Evolutionary conservation across 495 filamentous ascomycete genomes (phyloP), one percentile per base, ranked within the genome.

Genomic region (Podospora comata): DNA sequence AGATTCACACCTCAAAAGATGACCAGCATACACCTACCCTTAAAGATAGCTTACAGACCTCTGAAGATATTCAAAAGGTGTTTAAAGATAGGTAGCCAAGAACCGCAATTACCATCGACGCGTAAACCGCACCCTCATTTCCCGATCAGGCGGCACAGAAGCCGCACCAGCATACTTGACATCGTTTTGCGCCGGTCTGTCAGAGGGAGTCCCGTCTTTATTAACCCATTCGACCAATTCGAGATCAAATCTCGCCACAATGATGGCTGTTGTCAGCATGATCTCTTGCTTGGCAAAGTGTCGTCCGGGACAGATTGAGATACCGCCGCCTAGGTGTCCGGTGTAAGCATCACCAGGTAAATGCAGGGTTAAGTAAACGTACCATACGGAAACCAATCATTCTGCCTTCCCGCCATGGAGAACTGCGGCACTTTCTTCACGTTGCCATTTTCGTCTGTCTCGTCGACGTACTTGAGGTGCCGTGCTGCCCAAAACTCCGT

Each of bases 181-280:
- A 55, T 77, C 69, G 67, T 70, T 54, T 32, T 57, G 7, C 7
- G 74, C 70, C 19, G 66, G 54, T n/a, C 74, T 20, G 18, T 73
- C 66, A n/a, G 72, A 76, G 3, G 20, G 30, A 2, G 67, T 64
- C 2, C 74, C 74, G 28, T 75, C 72, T 4, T 34, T 55, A 0
- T 68, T 70, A 0, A 44, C 58, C 70, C 72, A 76, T 28, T 73
- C 67, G 3, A 74, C 71, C 6, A 84, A 76, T 34, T 83, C 75
- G 60, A 88, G 75, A 48, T 88, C 80, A 79, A 85, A 87, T 67
- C 82, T 74, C 9, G 79, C 73, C 6, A 88, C 65, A 18, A 87
- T 77, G 5, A 80, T 76, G 20, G 84, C 82, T 2, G 79, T 74
- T 13, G 82, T 77, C 16, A 79, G 70, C 18, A 88, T 55, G 0